These are phyloP conservation scores for Penicillium glabrum DNA, from an alignment of 2,329 filamentous ascomycete species.

Conservation along the genomic window DNA sequence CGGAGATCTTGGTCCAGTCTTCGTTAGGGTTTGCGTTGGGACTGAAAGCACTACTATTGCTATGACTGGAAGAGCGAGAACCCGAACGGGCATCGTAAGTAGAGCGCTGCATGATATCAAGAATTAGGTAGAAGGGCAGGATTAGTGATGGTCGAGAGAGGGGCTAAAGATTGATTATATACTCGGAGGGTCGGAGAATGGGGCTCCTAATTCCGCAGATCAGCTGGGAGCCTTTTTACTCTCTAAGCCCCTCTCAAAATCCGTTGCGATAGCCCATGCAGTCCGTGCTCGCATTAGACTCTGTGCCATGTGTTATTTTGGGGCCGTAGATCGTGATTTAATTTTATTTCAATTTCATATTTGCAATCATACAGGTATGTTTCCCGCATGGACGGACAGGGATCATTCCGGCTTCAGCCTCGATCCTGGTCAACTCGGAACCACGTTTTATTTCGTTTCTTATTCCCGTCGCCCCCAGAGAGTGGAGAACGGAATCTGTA, in stretches of 20 bases:
- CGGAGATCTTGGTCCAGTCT: conserved; percentile 99
- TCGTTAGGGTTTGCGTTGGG: conserved; percentile 92
- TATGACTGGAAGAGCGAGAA: conserved; percentile 66
- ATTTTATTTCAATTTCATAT: background rate
- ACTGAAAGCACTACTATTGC: conserved; percentile 92
- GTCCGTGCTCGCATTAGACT: conserved; percentile 20
- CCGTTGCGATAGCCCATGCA: conserved; percentile 17
- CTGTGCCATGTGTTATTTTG: conserved; percentile 19
- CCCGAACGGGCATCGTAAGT: conserved; percentile 29
- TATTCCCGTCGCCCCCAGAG: background rate
- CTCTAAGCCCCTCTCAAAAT: conserved; percentile 18
- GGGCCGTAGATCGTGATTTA: background rate
- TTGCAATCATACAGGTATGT: background rate
- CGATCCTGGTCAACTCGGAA: conserved; percentile 14
- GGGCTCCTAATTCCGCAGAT: conserved; percentile 23
- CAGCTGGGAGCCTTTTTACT: conserved; percentile 16
- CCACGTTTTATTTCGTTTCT: conserved; percentile 14
- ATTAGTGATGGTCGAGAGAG: background rate
- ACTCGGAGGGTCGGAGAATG: conserved; percentile 18
- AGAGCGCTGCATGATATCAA: conserved; percentile 31
- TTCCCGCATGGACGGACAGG: conserved; percentile 7
- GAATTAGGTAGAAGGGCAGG: conserved; percentile 1
- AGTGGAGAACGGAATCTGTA: background rate
- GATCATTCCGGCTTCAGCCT: conserved; percentile 19
- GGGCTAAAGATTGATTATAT: conserved; percentile 26